phyloP scores from a whole-genome alignment of 106 monocot species.

The Ottelia alismoides region DNA sequence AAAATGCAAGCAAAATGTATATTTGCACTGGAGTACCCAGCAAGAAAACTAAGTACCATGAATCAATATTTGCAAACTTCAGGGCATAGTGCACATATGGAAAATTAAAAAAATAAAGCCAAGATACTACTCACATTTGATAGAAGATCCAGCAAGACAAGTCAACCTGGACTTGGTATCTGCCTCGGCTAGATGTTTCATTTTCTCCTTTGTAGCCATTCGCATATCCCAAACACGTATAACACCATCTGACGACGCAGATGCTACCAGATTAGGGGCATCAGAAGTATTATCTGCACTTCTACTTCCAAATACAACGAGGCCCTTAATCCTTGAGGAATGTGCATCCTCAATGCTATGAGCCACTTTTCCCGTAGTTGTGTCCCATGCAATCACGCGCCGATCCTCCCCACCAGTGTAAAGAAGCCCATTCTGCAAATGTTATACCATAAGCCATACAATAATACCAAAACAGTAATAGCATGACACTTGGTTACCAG shows the following conservation, averaged over 20 bases:
- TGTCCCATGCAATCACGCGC: constrained; percentile 70
- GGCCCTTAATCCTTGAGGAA: constrained; percentile 68
- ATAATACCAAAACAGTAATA: no score
- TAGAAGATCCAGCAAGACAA: constrained; percentile 70
- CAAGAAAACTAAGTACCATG: no score
- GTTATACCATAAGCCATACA: no score
- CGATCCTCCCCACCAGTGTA: constrained; percentile 82
- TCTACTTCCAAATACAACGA: constrained; percentile 44
- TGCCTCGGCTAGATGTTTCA: constrained; percentile 46
- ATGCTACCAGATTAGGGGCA: constrained; percentile 39
- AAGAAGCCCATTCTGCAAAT: constrained; percentile 47
- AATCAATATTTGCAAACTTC: no score
- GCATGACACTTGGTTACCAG: no score
- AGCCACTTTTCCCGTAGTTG: constrained; percentile 57
- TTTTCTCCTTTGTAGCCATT: constrained; percentile 38
- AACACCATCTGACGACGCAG: constrained; percentile 89
- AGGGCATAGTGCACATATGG: no score
- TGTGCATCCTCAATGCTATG: constrained; percentile 66
- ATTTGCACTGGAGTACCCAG: no score
- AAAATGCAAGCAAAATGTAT: no score
- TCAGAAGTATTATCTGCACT: no score
- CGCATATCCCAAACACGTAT: constrained; percentile 81
- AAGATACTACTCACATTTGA: constrained; percentile 81
- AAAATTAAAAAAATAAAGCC: no score
- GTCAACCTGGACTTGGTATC: constrained; percentile 83